Evolutionary conservation across 306 rosid genomes (phyloP), one percentile per base, ranked within the genome.

Genomic region (Benincasa hispida): DNA sequence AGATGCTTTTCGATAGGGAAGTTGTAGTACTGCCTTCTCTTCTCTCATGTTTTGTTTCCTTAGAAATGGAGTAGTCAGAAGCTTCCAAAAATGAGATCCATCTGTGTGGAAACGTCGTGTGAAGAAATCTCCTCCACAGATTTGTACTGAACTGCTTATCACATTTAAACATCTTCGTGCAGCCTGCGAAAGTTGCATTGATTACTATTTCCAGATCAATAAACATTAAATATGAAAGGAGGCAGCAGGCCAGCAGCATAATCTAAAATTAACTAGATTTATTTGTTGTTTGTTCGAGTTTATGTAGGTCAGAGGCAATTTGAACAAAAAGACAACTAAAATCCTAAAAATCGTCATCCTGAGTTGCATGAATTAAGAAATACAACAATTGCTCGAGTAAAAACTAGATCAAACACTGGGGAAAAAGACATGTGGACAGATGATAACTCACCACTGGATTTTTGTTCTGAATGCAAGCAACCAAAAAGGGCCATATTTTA

Each of bases 401-500:
- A n/a, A 74, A 34, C 60, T 21, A 47, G 51, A 24, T 22, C 34
- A 72, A 41, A 41, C 21, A 72, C 48, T 41, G 32, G 30, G 72
- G 72, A 30, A 54, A 79, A 54, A 10, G 51, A 53, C 78, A 37
- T 59, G 79, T 55, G 50, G 78, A 54, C 41, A 62, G 80, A 72
- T 30, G 69, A 79, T 21, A 66, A 72, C 94, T 42, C 77, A 94
- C 98, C 97, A 85, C 91, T 2, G 93, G 88, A 77, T 85, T 87
- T 77, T 80, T 90, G 79, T 87, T 91, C 81, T 77, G 94, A 81
- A 87, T 84, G 82, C 98, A 91, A 58, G 87, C 82, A 62, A 90
- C 88, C 82, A 94, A 75, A 83, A 88, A 91, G 37, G 97, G 96
- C 98, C 97, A 94, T 83, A 91, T 85, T 79, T 90, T 94, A 84